Conservation (phyloP, 768 basidiomycete species). For the Porpolomopsis calyptriformis region DNA sequence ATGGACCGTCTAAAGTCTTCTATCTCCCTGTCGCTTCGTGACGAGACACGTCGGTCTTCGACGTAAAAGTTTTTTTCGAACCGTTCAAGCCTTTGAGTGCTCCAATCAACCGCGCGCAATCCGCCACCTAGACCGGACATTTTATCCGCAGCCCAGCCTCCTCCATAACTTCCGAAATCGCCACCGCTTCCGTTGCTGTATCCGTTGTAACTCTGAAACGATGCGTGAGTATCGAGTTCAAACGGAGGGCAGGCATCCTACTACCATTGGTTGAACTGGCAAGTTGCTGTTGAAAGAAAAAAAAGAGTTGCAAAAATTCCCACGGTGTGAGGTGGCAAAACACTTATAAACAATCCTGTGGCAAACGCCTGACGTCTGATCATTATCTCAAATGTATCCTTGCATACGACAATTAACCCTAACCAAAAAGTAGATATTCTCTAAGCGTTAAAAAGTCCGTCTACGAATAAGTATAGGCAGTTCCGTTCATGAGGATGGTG, state of each 20-base stretch:
- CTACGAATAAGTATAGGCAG: constrained; percentile 5
- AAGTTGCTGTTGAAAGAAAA: not conserved
- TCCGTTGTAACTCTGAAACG: constrained; percentile 33
- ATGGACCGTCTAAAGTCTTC: constrained; percentile 76
- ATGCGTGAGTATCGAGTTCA: not conserved
- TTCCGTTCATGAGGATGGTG: constrained; percentile 16
- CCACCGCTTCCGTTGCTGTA: constrained; percentile 29
- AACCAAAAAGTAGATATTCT: not conserved
- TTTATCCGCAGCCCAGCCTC: constrained; percentile 51
- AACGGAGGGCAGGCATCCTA: not conserved
- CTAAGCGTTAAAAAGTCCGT: constrained; percentile 7
- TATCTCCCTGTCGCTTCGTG: constrained; percentile 73
- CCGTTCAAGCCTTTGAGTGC: constrained; percentile 53
- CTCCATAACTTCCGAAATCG: constrained; percentile 35
- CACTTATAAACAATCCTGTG: not conserved
- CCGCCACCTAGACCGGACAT: constrained; percentile 78
- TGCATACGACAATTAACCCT: too few species aligned
- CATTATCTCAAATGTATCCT: not conserved
- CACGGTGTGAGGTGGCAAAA: not conserved
- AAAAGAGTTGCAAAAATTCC: not conserved
- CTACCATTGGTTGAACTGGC: constrained; percentile 15
- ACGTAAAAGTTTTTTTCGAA: constrained; percentile 99
- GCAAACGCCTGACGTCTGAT: not conserved
- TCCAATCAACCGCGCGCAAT: constrained; percentile 82
- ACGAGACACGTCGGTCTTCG: constrained; percentile 77